Percentiles rank a stretch among this genome's conserved stretches.
Conservation (phyloP, 441 rosid genomes). For the Cnidoscolus chayamansa region DNA sequence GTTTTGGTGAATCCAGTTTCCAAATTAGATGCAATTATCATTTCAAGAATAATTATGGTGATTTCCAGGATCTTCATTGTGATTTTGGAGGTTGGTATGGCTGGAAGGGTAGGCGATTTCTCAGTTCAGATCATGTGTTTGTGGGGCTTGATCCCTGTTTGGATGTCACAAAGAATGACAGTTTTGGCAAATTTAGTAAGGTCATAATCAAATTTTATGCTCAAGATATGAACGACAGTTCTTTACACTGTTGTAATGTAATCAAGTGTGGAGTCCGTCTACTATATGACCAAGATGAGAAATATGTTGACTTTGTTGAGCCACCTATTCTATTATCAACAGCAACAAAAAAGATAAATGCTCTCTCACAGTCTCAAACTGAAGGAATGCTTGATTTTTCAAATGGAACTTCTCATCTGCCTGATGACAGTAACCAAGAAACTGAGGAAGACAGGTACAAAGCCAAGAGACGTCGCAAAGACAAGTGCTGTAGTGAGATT, state of each 20-base stretch:
- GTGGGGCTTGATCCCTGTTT: not conserved
- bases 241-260: not conserved
- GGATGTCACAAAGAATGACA: not conserved
- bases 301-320: not conserved
- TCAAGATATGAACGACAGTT: not conserved
- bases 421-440: no score
- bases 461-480: no score
- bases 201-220: not conserved
- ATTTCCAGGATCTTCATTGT: not conserved
- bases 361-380: no score
- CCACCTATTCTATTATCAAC: no score
- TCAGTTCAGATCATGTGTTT: not conserved
- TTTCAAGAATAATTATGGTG: not conserved
- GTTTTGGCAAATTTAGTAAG: not conserved
- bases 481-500: no score
- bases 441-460: no score
- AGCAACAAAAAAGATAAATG: no score
- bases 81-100: not conserved
- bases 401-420: no score
- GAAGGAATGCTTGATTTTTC: no score
- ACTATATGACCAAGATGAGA: not conserved
- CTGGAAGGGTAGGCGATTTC: not conserved
- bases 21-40: constrained; percentile 10
- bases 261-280: constrained; percentile 8
- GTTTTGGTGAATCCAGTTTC: not conserved